These are phyloP conservation scores for Diplotaxis tenuifolia DNA, from an alignment of 345 rosid species.

Conservation along the genomic window DNA sequence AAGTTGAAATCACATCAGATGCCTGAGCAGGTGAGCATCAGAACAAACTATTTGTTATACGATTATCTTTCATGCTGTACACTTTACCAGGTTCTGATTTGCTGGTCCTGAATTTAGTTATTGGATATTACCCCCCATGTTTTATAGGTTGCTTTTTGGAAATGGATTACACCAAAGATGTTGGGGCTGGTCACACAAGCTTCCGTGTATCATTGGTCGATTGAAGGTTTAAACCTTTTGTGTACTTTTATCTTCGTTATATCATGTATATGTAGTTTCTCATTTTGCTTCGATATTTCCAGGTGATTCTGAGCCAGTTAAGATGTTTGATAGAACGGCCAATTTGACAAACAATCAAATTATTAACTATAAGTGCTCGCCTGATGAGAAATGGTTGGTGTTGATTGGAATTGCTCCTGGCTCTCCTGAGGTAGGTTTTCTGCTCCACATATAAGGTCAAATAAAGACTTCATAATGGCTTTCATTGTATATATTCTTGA, in stretches of 20 bases:
- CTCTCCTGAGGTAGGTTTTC: slow-evolving; percentile 76
- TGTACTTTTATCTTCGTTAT: slow-evolving; percentile 13
- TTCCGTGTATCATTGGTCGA: slow-evolving; percentile 94
- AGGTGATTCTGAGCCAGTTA: slow-evolving; percentile 97
- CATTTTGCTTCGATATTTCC: slow-evolving; percentile 23
- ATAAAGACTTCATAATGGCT: slow-evolving; percentile 1
- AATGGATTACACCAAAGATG: slow-evolving; percentile 93
- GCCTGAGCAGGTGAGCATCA: too few relatives aligned
- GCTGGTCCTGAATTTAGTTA: background rate
- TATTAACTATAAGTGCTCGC: slow-evolving; percentile 91
- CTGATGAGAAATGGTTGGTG: slow-evolving; percentile 96
- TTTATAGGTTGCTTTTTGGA: slow-evolving; percentile 93
- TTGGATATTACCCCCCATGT: slow-evolving; percentile 13
- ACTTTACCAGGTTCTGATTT: slow-evolving; percentile 2
- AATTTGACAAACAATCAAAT: slow-evolving; percentile 94
- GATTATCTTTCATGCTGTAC: slow-evolving; percentile 12
- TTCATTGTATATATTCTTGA: slow-evolving; percentile 2
- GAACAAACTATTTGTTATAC: background rate
- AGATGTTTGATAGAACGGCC: slow-evolving; percentile 97
- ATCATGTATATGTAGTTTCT: slow-evolving; percentile 19
- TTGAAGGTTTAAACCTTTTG: slow-evolving; percentile 64
- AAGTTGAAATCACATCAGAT: too few relatives aligned
- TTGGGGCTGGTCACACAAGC: slow-evolving; percentile 94
- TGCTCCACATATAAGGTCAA: background rate
- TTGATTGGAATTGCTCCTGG: slow-evolving; percentile 99